These are phyloP conservation scores for Boletus vermiculosoides DNA, from an alignment of 768 basidiomycete species.

Conservation along the genomic window DNA sequence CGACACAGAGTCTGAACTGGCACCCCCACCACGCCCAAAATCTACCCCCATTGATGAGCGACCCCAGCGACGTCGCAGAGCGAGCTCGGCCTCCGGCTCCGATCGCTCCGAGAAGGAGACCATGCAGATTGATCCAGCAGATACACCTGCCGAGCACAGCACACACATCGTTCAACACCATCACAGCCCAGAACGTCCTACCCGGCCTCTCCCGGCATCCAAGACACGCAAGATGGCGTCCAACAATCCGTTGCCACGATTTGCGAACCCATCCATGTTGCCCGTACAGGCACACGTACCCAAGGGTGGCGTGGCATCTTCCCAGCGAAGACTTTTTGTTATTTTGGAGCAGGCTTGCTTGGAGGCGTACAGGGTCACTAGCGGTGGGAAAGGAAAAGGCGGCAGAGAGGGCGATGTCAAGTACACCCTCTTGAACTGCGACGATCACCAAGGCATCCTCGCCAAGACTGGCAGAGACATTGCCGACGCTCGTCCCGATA, in stretches of 20 bases:
- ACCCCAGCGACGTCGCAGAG: conserved; percentile 46
- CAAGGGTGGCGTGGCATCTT: conserved; percentile 48
- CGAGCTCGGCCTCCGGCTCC: conserved; percentile 38
- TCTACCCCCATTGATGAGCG: conserved; percentile 68
- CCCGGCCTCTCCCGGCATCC: conserved; percentile 57
- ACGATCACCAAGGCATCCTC: conserved; percentile 97
- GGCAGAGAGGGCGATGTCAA: conserved; percentile 76
- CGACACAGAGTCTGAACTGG: conserved; percentile 27
- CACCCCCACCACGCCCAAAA: conserved; percentile 68
- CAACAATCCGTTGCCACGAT: conserved; percentile 46
- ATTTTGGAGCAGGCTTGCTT: conserved; percentile 93
- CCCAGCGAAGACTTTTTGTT: conserved; percentile 77
- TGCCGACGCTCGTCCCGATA: conserved; percentile 98
- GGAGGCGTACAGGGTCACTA: conserved; percentile 87
- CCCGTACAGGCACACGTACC: conserved; percentile 80
- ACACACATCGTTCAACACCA: background rate
- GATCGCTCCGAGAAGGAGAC: conserved; percentile 35
- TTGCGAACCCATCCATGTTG: conserved; percentile 74
- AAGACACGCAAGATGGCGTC: conserved; percentile 55
- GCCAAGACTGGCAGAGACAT: conserved; percentile 98
- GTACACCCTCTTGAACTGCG: conserved; percentile 96
- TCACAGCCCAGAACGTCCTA: conserved; percentile 50
- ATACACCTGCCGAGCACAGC: background rate
- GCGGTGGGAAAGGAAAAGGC: conserved; percentile 50
- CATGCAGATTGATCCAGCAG: conserved; percentile 30